These are phyloP conservation scores for Trichosporon sp. DNA, from an alignment of 1,284 basidiomycete species.

Conservation along the genomic window DNA sequence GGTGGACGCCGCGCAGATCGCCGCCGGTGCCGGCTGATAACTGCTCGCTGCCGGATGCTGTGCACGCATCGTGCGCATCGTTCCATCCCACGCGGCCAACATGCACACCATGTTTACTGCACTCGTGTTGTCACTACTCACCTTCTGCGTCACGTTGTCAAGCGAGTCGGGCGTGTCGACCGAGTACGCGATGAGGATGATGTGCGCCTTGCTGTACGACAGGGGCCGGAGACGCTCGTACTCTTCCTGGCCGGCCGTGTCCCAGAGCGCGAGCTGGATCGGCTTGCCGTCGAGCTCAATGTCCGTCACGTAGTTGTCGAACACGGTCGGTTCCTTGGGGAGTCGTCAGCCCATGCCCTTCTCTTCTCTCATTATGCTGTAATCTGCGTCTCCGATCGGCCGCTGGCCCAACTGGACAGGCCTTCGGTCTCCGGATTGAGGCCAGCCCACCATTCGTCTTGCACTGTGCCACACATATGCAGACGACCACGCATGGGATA, in stretches of 20 bases:
- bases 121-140: constrained; percentile 46
- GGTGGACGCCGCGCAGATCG: not conserved
- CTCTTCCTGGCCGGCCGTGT: constrained; percentile 97
- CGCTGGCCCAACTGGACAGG: too few species aligned
- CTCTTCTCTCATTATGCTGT: constrained; percentile 2
- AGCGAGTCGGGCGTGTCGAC: constrained; percentile 96
- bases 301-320: constrained; percentile 98
- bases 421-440: not conserved
- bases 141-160: constrained; percentile 93
- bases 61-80: not conserved
- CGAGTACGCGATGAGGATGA: constrained; percentile 95
- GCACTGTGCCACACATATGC: not conserved
- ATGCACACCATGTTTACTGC: not conserved
- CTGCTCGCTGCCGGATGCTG: not conserved
- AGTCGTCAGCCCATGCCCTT: constrained; percentile 5
- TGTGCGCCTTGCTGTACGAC: constrained; percentile 96
- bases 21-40: not conserved
- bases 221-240: constrained; percentile 93
- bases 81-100: not conserved
- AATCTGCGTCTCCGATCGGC: not conserved
- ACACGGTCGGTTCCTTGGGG: constrained; percentile 68
- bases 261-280: constrained; percentile 58
- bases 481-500: not conserved
- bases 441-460: constrained; percentile 1
- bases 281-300: constrained; percentile 96